These are phyloP conservation scores for Aspergillus cavernicola DNA, from an alignment of 495 filamentous ascomycete species.

Conservation along the genomic window DNA sequence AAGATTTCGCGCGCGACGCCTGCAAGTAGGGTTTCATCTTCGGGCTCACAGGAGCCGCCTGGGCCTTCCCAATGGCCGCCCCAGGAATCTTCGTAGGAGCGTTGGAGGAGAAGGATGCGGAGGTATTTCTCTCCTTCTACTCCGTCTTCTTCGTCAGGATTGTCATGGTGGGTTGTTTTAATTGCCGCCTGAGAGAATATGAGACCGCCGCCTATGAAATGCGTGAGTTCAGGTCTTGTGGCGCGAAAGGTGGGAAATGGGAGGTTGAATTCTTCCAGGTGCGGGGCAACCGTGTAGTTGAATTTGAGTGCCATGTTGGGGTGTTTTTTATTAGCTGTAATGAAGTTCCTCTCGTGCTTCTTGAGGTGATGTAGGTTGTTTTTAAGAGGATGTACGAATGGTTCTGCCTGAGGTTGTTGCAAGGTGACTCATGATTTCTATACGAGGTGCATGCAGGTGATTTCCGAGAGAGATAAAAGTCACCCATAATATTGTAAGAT, in stretches of 20 bases:
- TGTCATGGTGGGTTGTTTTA: not conserved
- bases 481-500: too few relatives aligned
- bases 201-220: conserved; percentile 37
- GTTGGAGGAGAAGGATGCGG: conserved; percentile 51
- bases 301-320: conserved; percentile 1
- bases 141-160: not conserved
- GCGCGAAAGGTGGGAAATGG: conserved; percentile 32
- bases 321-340: not conserved
- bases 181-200: conserved; percentile 33
- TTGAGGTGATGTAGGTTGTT: not conserved
- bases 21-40: conserved; percentile 45
- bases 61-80: conserved; percentile 56
- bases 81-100: conserved; percentile 41
- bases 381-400: not conserved
- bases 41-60: conserved; percentile 47
- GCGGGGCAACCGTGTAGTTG: conserved; percentile 33
- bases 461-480: too few relatives aligned
- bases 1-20: conserved; percentile 51
- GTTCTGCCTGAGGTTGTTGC: not conserved
- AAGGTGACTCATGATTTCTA: not conserved
- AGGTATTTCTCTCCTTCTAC: not conserved
- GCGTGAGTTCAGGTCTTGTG: conserved; percentile 30
- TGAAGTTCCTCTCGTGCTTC: not conserved
- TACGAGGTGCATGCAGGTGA: not conserved
- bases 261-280: conserved; percentile 36